A percentile compares a stretch with the other conserved stretches of the same genome.
These are phyloP conservation scores for Pachysandra terminalis DNA, from an alignment of 164 flowering plant species.

Conservation along the genomic window DNA sequence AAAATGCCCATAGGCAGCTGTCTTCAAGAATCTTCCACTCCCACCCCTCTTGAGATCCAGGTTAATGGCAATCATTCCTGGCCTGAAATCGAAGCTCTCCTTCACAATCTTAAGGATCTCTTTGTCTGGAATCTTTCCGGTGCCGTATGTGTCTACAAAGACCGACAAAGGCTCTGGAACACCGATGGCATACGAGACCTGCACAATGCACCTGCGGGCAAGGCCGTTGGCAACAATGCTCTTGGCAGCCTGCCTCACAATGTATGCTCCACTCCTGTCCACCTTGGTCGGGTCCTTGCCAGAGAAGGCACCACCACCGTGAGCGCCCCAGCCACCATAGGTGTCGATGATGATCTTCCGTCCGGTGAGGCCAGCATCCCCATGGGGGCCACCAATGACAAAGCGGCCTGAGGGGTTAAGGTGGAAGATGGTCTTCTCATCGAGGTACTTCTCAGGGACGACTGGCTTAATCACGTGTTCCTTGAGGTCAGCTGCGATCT, in stretches of 20 bases:
- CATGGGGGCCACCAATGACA: slow-evolving; percentile 73
- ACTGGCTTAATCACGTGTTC: slow-evolving; percentile 69
- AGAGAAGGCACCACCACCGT: slow-evolving; percentile 63
- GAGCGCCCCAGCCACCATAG: slow-evolving; percentile 73
- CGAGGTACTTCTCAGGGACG: slow-evolving; percentile 57
- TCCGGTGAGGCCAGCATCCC: slow-evolving; percentile 77
- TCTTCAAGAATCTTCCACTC: slow-evolving; percentile 54
- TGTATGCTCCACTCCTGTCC: slow-evolving; percentile 61
- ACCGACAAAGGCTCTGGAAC: slow-evolving; percentile 66
- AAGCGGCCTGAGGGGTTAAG: slow-evolving; percentile 69
- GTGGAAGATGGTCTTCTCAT: slow-evolving; percentile 68
- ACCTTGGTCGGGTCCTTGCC: slow-evolving; percentile 65
- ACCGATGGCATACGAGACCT: slow-evolving; percentile 66
- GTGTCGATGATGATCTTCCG: slow-evolving; percentile 73
- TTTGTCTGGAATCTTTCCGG: slow-evolving; percentile 53
- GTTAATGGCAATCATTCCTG: slow-evolving; percentile 53
- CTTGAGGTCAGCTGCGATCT: slow-evolving; percentile 62
- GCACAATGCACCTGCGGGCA: slow-evolving; percentile 59
- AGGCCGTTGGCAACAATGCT: slow-evolving; percentile 52
- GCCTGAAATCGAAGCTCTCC: slow-evolving; percentile 58
- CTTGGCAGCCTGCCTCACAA: slow-evolving; percentile 65
- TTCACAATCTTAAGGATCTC: slow-evolving; percentile 51
- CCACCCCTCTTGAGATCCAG: slow-evolving; percentile 54
- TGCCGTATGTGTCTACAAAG: slow-evolving; percentile 44
- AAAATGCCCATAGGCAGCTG: slow-evolving; percentile 63